phyloP scores from a whole-genome alignment of 2,329 filamentous ascomycete species.

The Fusarium domesticum region DNA sequence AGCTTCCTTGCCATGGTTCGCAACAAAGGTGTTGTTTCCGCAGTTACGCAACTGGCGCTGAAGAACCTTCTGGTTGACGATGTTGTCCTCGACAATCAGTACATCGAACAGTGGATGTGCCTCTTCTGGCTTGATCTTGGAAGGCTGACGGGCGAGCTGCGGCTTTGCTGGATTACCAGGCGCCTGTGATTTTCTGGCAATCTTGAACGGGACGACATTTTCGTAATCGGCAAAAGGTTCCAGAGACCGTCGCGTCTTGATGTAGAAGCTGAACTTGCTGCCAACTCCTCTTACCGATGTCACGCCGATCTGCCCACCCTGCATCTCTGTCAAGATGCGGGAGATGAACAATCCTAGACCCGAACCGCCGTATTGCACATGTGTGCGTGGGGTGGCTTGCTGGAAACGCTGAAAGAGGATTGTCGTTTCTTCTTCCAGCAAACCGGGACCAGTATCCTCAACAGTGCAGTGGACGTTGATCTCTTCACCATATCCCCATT shows the following conservation, averaged over 20 bases:
- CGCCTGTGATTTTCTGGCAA: slow-evolving; percentile 31
- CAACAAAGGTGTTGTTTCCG: slow-evolving; percentile 59
- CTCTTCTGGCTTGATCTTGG: slow-evolving; percentile 14
- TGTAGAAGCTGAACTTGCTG: slow-evolving; percentile 74
- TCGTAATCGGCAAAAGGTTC: slow-evolving; percentile 39
- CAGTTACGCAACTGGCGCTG: slow-evolving; percentile 59
- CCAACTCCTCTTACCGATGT: slow-evolving; percentile 64
- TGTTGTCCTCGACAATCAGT: slow-evolving; percentile 65
- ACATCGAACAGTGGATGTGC: slow-evolving; percentile 47
- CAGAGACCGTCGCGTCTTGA: slow-evolving; percentile 61
- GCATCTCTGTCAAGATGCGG: slow-evolving; percentile 69
- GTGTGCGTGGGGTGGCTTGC: slow-evolving; percentile 65
- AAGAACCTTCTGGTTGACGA: slow-evolving; percentile 64
- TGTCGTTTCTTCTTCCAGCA: slow-evolving; percentile 63
- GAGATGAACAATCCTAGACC: slow-evolving; percentile 74
- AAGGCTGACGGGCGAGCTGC: slow-evolving; percentile 17
- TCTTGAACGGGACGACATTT: slow-evolving; percentile 36
- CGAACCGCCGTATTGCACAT: slow-evolving; percentile 69
- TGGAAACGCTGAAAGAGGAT: slow-evolving; percentile 67
- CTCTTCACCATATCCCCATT: slow-evolving; percentile 70
- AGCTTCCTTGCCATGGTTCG: slow-evolving; percentile 63
- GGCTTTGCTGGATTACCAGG: slow-evolving; percentile 16
- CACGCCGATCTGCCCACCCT: slow-evolving; percentile 75
- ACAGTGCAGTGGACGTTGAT: slow-evolving; percentile 72
- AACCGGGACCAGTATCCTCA: slow-evolving; percentile 66